Conservation (phyloP, 768 basidiomycete genomes). For the Basidioascus undulatus region DNA sequence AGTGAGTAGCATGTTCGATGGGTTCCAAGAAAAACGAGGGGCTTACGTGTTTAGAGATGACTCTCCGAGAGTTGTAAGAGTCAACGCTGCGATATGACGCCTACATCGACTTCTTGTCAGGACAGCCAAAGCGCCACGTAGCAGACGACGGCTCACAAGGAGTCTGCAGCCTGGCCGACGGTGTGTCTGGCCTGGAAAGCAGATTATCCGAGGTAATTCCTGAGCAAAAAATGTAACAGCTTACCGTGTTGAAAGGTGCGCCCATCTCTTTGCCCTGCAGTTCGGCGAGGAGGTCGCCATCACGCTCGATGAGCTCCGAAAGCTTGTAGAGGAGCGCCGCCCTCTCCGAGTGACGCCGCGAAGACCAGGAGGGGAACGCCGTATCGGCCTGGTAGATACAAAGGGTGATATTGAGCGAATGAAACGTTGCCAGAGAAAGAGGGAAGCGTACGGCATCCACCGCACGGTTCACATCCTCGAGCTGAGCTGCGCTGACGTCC, state of each 20-base stretch:
- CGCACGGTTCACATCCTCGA: conserved; percentile 6
- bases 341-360: not conserved
- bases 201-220: not conserved
- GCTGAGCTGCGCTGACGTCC: conserved; percentile 1
- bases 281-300: no score
- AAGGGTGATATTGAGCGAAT: no score
- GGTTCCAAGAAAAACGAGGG: not conserved
- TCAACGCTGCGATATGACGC: not conserved
- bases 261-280: conserved; percentile 4
- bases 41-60: not conserved
- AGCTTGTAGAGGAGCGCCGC: conserved; percentile 8
- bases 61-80: not conserved
- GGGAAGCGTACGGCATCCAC: no score
- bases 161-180: no score
- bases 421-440: no score
- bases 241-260: no score
- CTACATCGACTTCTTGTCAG: not conserved
- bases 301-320: conserved; percentile 8
- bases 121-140: not conserved
- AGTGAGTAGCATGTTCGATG: not conserved
- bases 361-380: conserved; percentile 5
- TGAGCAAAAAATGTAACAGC: not conserved
- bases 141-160: no score
- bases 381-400: no score
- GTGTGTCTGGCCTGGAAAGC: not conserved